Evolutionary conservation across 768 basidiomycete species (phyloP).

Genomic region (Suillus ampliporus): DNA sequence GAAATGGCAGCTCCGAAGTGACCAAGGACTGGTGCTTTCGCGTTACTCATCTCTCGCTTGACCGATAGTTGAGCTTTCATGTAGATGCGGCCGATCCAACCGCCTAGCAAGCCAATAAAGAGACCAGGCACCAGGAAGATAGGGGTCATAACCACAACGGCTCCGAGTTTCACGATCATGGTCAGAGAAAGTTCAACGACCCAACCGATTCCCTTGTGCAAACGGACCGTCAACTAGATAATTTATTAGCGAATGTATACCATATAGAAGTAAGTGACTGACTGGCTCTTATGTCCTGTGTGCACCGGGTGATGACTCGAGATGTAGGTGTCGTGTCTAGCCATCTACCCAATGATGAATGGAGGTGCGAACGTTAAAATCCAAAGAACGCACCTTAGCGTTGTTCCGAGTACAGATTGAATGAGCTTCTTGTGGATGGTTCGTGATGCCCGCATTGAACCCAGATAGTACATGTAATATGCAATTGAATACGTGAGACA

Average conservation of each 20-base stretch:
- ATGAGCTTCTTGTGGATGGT: constrained; percentile 58
- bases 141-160: constrained; percentile 44
- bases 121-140: constrained; percentile 46
- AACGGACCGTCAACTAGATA: constrained; percentile 42
- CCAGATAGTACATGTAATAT: constrained; percentile 50
- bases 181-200: constrained; percentile 37
- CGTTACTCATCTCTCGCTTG: constrained; percentile 61
- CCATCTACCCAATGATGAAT: constrained; percentile 46
- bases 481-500: constrained; percentile 40
- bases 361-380: constrained; percentile 21
- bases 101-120: constrained; percentile 43
- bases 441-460: constrained; percentile 57
- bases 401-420: constrained; percentile 60
- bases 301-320: constrained; percentile 70
- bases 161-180: constrained; percentile 43
- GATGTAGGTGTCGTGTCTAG: constrained; percentile 56
- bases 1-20: constrained; percentile 58
- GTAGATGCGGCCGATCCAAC: constrained; percentile 53
- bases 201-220: constrained; percentile 26
- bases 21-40: constrained; percentile 52
- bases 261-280: constrained; percentile 9
- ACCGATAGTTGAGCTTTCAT: constrained; percentile 60
- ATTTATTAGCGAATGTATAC: constrained; percentile 5
- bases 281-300: constrained; percentile 59
- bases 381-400: constrained; percentile 58